phyloP scores from a whole-genome alignment of 768 basidiomycete genomes.

The Podaxis rugospora region DNA sequence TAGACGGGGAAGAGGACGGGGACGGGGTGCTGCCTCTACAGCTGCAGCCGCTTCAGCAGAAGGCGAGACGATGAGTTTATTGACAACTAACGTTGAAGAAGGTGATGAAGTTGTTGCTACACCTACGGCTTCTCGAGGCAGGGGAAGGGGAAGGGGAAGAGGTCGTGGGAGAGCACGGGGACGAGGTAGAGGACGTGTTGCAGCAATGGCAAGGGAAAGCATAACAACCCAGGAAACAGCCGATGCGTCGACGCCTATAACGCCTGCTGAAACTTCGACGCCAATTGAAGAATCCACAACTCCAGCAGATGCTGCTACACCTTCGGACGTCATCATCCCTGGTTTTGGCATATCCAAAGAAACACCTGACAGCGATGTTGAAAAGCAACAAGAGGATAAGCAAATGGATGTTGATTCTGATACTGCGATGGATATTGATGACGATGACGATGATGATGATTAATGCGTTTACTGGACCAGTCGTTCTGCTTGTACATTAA shows the following conservation, averaged over 20 bases:
- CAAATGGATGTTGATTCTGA: constrained; percentile 7
- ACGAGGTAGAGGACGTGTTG: constrained; percentile 25
- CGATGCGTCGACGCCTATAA: constrained; percentile 13
- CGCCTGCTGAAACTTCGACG: constrained; percentile 29
- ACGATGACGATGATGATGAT: constrained; percentile 11
- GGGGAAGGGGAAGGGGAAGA: constrained; percentile 29
- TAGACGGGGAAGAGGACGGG: constrained; percentile 13
- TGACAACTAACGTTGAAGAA: constrained; percentile 16
- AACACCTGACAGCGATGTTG: background rate
- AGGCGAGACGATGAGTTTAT: constrained; percentile 13
- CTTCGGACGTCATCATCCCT: background rate
- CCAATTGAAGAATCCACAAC: constrained; percentile 23
- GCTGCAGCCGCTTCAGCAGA: background rate
- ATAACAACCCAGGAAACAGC: constrained; percentile 13
- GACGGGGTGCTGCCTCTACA: constrained; percentile 12
- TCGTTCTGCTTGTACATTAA: background rate
- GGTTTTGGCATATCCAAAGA: background rate
- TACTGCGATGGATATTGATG: constrained; percentile 22
- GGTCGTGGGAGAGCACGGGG: constrained; percentile 32
- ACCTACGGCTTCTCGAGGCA: constrained; percentile 22
- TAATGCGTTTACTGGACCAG: background rate
- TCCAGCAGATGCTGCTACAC: constrained; percentile 11
- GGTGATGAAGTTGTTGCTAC: constrained; percentile 17
- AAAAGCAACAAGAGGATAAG: background rate
- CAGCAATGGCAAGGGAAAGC: constrained; percentile 15